These are phyloP conservation scores for Wallacemonas sp. DNA, from an alignment of 208 protist genomes.

Conservation along the genomic window DNA sequence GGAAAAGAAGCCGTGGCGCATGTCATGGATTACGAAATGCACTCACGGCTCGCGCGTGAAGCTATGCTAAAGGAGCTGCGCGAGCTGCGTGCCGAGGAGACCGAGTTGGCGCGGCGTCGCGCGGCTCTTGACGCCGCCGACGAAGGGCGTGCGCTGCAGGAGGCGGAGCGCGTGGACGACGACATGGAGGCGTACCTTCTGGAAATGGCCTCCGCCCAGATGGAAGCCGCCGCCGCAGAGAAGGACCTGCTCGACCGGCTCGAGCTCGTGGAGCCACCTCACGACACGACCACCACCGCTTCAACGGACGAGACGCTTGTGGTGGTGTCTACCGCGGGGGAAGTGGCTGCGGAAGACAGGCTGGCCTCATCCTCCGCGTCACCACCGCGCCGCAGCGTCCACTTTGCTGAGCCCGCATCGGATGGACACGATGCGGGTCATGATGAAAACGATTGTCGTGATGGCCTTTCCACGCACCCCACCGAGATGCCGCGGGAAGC, in stretches of 20 bases:
- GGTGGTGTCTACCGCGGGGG: background rate
- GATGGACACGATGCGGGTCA: background rate
- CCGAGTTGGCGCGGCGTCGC: constrained; percentile 27
- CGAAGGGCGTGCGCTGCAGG: constrained; percentile 20
- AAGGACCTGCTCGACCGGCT: background rate
- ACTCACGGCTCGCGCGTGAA: constrained; percentile 47
- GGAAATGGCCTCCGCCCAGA: background rate
- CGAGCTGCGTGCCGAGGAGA: constrained; percentile 37
- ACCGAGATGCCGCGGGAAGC: too few relatives aligned
- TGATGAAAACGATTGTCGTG: background rate
- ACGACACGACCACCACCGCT: too few relatives aligned
- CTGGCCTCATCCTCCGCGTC: background rate
- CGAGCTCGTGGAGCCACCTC: background rate
- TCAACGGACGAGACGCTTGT: background rate
- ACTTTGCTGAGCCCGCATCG: background rate
- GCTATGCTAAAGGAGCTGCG: constrained; percentile 40
- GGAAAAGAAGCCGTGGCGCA: constrained; percentile 75
- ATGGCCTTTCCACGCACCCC: too few relatives aligned
- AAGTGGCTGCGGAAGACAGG: background rate
- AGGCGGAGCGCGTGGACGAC: constrained; percentile 18
- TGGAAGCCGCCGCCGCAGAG: constrained; percentile 2
- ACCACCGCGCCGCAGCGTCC: background rate
- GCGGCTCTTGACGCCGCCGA: constrained; percentile 32
- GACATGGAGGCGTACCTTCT: constrained; percentile 22
- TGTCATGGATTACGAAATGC: constrained; percentile 70